These are phyloP conservation scores for Coemansia sp. DNA, from an alignment of 192 early-diverging fungal genomes.

Conservation along the genomic window DNA sequence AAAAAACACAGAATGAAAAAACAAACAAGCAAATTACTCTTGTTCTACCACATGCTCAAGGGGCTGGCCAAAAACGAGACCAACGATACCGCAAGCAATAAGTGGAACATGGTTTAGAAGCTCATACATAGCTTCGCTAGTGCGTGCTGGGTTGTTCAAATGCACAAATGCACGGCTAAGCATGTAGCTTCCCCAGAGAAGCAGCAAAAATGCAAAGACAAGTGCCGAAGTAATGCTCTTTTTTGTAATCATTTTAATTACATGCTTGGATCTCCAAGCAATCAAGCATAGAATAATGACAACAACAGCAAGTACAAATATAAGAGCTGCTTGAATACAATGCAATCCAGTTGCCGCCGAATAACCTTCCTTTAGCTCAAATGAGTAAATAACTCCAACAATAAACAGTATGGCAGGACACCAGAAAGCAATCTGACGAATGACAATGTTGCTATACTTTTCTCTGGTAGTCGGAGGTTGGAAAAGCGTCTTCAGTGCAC, in stretches of 20 bases:
- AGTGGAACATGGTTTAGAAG: constrained; percentile 16
- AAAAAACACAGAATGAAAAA: background rate
- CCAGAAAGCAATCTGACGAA: constrained; percentile 7
- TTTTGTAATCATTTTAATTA: background rate
- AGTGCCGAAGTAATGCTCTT: background rate
- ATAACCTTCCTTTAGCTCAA: background rate
- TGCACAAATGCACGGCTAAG: constrained; percentile 24
- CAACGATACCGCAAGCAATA: constrained; percentile 3
- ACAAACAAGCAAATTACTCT: no score
- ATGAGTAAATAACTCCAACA: constrained; percentile 11
- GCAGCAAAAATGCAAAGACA: constrained; percentile 8
- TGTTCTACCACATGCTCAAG: constrained; percentile 4
- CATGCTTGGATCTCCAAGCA: constrained; percentile 2
- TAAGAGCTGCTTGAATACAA: constrained; percentile 15
- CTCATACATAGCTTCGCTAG: constrained; percentile 19
- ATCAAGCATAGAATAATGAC: background rate
- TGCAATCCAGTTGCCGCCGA: background rate
- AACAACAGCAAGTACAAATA: constrained; percentile 4
- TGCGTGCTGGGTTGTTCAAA: constrained; percentile 10
- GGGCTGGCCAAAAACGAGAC: constrained; percentile 14
- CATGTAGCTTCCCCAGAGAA: constrained; percentile 36
- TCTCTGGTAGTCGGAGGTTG: constrained; percentile 8
- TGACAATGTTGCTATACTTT: background rate
- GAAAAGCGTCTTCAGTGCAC: constrained; percentile 7
- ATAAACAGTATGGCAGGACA: constrained; percentile 8